Evolutionary conservation across 257 asterid species (phyloP).

Genomic region (Hygrophila difformis): DNA sequence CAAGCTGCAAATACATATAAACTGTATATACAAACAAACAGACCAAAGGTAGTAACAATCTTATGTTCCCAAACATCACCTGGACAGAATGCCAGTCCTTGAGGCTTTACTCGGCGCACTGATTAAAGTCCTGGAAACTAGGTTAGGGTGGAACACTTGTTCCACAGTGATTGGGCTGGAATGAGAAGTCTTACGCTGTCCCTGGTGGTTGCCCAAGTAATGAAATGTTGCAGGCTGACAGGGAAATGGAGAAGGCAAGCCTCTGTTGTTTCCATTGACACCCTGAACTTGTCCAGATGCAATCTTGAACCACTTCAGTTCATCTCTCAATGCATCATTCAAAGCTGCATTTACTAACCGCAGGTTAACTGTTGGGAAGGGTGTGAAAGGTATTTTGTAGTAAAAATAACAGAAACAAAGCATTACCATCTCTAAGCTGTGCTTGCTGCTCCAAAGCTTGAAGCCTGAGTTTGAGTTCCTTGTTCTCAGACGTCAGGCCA

Average conservation of each 20-base stretch:
- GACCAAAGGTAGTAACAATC: slow-evolving; percentile 2
- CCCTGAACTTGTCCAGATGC: slow-evolving; percentile 48
- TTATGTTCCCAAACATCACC: slow-evolving; percentile 10
- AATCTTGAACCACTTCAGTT: slow-evolving; percentile 74
- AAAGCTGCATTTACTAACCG: slow-evolving; percentile 34
- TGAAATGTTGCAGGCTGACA: slow-evolving; percentile 32
- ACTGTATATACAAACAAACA: slow-evolving; percentile 23
- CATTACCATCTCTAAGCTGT: slow-evolving; percentile 91
- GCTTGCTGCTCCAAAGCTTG: slow-evolving; percentile 90
- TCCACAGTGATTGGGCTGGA: slow-evolving; percentile 23
- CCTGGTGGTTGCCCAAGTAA: slow-evolving; percentile 36
- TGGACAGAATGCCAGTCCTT: too few species aligned
- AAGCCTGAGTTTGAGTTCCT: slow-evolving; percentile 76
- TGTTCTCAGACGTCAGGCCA: slow-evolving; percentile 74
- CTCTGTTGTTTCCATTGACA: slow-evolving; percentile 46
- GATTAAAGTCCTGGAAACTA: slow-evolving; percentile 36
- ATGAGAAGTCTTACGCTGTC: slow-evolving; percentile 23
- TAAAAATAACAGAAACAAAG: background rate
- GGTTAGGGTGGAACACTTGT: slow-evolving; percentile 31
- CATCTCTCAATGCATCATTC: slow-evolving; percentile 69
- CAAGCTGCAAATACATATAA: too few species aligned
- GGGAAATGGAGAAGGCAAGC: slow-evolving; percentile 29
- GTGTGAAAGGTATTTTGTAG: background rate
- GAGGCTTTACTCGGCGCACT: slow-evolving; percentile 22
- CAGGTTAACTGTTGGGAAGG: too few species aligned